Conservation (phyloP, 306 rosid species). For the Glycine soja region DNA sequence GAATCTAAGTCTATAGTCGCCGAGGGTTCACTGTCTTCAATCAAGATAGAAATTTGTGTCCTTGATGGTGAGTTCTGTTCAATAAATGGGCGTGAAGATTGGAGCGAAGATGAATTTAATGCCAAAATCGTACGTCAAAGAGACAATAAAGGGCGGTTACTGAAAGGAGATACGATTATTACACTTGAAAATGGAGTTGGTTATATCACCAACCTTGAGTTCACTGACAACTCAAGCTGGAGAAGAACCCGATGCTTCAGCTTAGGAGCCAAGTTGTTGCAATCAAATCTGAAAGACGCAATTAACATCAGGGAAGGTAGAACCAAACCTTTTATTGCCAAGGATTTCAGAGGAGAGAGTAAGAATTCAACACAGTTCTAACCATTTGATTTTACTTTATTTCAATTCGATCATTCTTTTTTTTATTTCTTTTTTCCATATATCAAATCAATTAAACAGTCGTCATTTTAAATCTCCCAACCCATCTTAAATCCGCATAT, state of each 20-base stretch:
- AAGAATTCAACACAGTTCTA: constrained; percentile 11
- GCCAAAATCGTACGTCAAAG: constrained; percentile 45
- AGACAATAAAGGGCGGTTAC: constrained; percentile 48
- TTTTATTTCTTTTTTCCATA: not conserved
- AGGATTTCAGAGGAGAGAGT: constrained; percentile 58
- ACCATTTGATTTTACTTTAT: no score
- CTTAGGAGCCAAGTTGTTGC: constrained; percentile 51
- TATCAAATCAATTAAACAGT: not conserved
- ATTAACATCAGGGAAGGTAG: constrained; percentile 55
- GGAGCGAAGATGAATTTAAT: constrained; percentile 56
- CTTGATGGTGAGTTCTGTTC: constrained; percentile 53
- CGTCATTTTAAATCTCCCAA: not conserved
- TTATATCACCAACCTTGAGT: not conserved
- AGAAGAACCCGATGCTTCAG: constrained; percentile 36
- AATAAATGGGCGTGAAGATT: constrained; percentile 45
- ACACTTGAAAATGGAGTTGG: constrained; percentile 35
- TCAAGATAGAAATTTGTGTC: constrained; percentile 50
- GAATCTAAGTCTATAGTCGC: constrained; percentile 39
- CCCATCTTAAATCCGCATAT: not conserved
- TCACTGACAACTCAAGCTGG: constrained; percentile 62
- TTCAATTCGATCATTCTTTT: not conserved
- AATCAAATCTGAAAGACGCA: not conserved
- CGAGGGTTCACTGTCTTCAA: constrained; percentile 51
- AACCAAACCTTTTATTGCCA: constrained; percentile 54
- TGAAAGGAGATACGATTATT: constrained; percentile 45